phyloP scores from a whole-genome alignment of 2,329 filamentous ascomycete genomes.

The Hirsutella minnesotensis region DNA sequence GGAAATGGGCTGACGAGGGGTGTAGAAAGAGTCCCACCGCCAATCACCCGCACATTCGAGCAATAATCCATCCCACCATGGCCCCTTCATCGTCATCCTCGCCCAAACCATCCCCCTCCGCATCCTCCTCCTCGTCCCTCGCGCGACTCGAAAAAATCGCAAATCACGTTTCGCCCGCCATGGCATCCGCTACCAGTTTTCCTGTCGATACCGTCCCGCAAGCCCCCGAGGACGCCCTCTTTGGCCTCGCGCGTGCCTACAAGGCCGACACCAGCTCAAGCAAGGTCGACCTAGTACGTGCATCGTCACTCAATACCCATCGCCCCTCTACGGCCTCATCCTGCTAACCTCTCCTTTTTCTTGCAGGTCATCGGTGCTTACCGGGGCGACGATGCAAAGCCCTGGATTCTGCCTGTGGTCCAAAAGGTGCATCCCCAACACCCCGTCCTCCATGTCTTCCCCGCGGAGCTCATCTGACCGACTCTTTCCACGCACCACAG shows the following conservation, averaged over 20 bases:
- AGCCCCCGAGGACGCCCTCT: conserved; percentile 90
- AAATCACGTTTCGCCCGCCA: conserved; percentile 56
- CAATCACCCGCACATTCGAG: too few species aligned
- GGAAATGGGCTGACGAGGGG: too few species aligned
- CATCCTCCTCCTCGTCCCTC: conserved; percentile 34
- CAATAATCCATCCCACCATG: conserved; percentile 4
- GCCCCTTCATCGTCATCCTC: conserved; percentile 12
- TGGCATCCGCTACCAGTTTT: conserved; percentile 50
- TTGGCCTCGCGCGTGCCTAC: conserved; percentile 83
- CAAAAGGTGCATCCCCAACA: conserved; percentile 57
- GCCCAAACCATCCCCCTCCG: conserved; percentile 22
- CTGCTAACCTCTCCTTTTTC: conserved; percentile 3
- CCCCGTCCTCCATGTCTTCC: background rate
- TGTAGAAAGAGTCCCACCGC: too few species aligned
- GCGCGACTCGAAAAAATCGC: conserved; percentile 49
- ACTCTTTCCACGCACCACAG: conserved; percentile 35
- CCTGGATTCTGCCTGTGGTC: conserved; percentile 92
- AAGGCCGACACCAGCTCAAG: conserved; percentile 61
- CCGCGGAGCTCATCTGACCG: conserved; percentile 9
- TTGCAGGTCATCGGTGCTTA: conserved; percentile 73
- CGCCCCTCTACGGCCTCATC: too few species aligned
- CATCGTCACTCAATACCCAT: too few species aligned
- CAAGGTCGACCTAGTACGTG: conserved; percentile 82
- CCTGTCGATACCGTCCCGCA: conserved; percentile 67
- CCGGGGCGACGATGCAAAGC: conserved; percentile 88